Conservation (phyloP, 1,284 basidiomycete genomes). For the Anthracocystis panici-leucophaei region DNA sequence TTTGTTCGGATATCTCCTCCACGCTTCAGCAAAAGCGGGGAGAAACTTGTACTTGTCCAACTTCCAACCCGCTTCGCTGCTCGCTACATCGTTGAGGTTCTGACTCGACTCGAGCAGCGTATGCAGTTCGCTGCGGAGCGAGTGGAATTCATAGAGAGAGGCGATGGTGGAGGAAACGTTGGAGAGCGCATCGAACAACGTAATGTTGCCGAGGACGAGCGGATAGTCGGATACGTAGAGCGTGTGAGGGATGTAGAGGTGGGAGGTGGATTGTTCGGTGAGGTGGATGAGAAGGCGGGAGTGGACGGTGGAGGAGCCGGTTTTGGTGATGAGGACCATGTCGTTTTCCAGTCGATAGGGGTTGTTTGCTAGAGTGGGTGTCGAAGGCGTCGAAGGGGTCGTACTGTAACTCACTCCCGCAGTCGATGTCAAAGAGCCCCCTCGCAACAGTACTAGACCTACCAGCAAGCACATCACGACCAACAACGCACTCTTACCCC, state of each 20-base stretch:
- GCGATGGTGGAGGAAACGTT: conserved; percentile 33
- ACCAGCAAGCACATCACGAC: conserved; percentile 19
- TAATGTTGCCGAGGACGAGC: conserved; percentile 21
- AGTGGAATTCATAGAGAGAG: conserved; percentile 13
- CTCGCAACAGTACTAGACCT: conserved; percentile 5
- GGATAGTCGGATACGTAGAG: conserved; percentile 43
- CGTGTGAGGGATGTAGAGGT: conserved; percentile 23
- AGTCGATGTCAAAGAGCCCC: not conserved
- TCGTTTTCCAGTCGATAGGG: conserved; percentile 37
- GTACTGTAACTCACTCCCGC: not conserved
- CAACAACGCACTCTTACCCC: not conserved
- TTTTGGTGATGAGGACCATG: conserved; percentile 48
- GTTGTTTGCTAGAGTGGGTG: conserved; percentile 3
- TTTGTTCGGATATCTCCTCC: conserved; percentile 19
- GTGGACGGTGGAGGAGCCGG: conserved; percentile 39
- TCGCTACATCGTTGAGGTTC: conserved; percentile 12
- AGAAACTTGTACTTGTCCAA: conserved; percentile 58
- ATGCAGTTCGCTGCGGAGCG: conserved; percentile 14
- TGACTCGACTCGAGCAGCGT: conserved; percentile 19
- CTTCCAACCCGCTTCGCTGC: conserved; percentile 44
- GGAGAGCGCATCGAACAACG: conserved; percentile 33
- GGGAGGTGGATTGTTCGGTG: conserved; percentile 8
- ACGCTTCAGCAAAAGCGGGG: conserved; percentile 44
- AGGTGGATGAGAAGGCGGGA: conserved; percentile 38
- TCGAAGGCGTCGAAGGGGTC: not conserved